Evolutionary conservation across 2,329 filamentous ascomycete species (phyloP), one percentile per base, ranked within the genome.

Genomic region (Ilyonectria destructans): DNA sequence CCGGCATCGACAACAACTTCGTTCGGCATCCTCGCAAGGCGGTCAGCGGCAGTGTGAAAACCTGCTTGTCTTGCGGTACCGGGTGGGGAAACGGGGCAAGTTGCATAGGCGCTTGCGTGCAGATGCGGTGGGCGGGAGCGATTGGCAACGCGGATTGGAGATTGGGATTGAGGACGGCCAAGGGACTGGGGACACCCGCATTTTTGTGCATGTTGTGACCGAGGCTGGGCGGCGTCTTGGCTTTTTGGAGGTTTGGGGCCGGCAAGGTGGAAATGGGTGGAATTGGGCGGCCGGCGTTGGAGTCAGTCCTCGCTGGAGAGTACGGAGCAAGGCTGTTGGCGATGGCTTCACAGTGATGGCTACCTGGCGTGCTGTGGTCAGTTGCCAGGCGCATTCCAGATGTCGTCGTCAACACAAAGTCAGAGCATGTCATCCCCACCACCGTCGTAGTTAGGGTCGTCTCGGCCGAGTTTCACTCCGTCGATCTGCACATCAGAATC

Each of bases 121-220:
- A 68, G 62, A 68, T 61, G 62, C 49, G 46, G 63, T 61, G 45
- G 62, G 49, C 58, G 61, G 48, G 58, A 63, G 49, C 61, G 62
- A 66, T 68, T 69, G 54, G 57, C 58, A 63, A 56, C 51, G 26
- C 45, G 40, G 65, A 31, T 31, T 49, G 29, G 58, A 46, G 48
- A 62, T 48, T 63, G 46, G 59, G 19, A 19, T 56, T 58, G 58
- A 45, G 55, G 56, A 68, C 19, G 23, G 33, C 29, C 46, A 21
- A 54, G 35, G 54, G 29, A 55, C 48, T 69, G 52, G 59, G 71
- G 69, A 69, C 66, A 62, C 67, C 52, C 52, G 67, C 71, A 74
- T 66, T 37, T 55, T 35, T 59, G 49, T 59, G 49, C 60, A 70
- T 49, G 66, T 40, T 65, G 58, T 68, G 71, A 65, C 71, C 48